These are phyloP conservation scores for Cucumis cinereus DNA, from an alignment of 306 rosid species.

Conservation along the genomic window DNA sequence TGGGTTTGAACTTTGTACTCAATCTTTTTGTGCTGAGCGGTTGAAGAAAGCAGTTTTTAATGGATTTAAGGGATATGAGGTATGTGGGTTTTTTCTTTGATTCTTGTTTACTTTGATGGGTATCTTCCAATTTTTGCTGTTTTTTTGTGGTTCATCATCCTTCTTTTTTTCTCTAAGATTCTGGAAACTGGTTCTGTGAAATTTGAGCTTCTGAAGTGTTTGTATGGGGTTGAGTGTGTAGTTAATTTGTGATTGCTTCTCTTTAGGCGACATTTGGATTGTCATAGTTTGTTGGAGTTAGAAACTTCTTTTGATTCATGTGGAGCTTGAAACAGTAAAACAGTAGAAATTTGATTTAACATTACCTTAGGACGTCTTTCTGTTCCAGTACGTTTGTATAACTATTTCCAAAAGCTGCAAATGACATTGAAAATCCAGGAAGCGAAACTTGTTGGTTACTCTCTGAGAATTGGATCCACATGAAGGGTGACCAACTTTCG, in stretches of 20 bases:
- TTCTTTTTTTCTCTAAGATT: background rate
- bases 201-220: background rate
- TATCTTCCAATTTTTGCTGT: slow-evolving; percentile 1
- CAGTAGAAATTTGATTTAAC: background rate
- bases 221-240: background rate
- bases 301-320: background rate
- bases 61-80: slow-evolving; percentile 23
- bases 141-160: background rate
- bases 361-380: background rate
- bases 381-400: background rate
- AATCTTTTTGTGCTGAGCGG: background rate
- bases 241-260: background rate
- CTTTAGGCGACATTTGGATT: slow-evolving; percentile 1
- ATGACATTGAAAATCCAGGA: background rate
- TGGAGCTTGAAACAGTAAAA: background rate
- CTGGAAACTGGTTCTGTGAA: background rate
- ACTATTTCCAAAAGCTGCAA: background rate
- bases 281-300: background rate
- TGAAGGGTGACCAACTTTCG: background rate
- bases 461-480: background rate
- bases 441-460: background rate
- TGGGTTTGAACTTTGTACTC: background rate
- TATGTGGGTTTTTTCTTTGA: slow-evolving; percentile 15
- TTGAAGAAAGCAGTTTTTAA: background rate
- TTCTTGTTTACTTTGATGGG: slow-evolving; percentile 6